Evolutionary conservation across 768 basidiomycete species (phyloP).

Genomic region (Pluteus cervinus): DNA sequence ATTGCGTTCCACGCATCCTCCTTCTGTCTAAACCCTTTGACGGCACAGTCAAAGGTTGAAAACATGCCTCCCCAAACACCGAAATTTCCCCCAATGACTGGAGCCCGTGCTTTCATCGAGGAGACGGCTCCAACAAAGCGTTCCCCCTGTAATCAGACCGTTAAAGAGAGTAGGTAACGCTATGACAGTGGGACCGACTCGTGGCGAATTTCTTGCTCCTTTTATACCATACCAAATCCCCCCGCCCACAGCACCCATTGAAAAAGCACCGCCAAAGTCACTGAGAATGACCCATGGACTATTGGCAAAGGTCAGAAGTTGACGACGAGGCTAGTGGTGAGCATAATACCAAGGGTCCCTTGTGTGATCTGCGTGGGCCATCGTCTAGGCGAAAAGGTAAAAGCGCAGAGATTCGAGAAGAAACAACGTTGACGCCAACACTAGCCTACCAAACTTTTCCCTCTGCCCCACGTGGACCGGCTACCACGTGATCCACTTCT

Average conservation of each 20-base stretch:
- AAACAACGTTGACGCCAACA: constrained; percentile 3
- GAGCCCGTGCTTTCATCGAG: constrained; percentile 96
- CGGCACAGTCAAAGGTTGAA: constrained; percentile 96
- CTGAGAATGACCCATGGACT: constrained; percentile 99
- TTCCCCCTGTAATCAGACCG: constrained; percentile 60
- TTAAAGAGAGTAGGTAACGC: not conserved
- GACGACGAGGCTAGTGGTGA: no score
- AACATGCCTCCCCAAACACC: constrained; percentile 98
- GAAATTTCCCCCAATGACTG: constrained; percentile 97
- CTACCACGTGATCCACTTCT: constrained; percentile 2
- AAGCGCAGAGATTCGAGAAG: constrained; percentile 9
- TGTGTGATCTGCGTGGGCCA: constrained; percentile 91
- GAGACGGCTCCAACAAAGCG: constrained; percentile 90
- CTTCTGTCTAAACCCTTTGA: constrained; percentile 95
- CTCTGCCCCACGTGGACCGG: no score
- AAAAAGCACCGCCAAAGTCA: constrained; percentile 96
- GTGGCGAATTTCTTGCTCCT: constrained; percentile 93
- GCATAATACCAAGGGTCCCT: constrained; percentile 78
- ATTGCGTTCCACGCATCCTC: constrained; percentile 99
- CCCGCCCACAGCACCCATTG: constrained; percentile 97
- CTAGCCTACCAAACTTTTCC: constrained; percentile 9
- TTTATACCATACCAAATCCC: constrained; percentile 99
- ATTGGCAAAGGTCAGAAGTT: no score
- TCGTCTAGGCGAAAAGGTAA: constrained; percentile 23
- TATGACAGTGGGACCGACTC: constrained; percentile 44